Base-by-base conservation (phyloP, 768 basidiomycete species). In the Phlegmacium glaucopus region DNA sequence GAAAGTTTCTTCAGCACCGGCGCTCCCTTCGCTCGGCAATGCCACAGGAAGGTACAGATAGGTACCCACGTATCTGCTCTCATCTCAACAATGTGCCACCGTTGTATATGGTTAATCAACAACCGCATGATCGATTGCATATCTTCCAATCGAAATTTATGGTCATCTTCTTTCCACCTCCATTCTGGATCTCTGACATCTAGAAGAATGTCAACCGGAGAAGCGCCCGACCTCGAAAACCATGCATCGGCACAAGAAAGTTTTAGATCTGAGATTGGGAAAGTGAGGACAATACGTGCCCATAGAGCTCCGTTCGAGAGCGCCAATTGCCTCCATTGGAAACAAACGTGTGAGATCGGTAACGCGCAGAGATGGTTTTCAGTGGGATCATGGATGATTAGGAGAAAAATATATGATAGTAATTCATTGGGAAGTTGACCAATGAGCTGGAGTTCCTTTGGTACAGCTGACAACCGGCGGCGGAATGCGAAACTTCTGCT, bases 51-150 rank as follows among this genome's bases (percentile, higher is more conserved):
- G 8, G 71, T 65, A 54, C 72, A 76, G 10, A 82, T 74, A 9
- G 82, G 81, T 2, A 69, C 66, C 80, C 82, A 84, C 4, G 78
- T 83, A 51, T 83, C 82, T 1, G 78, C 72, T 40, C 78, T 61
- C n/a, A 83, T 65, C 40, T 76, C 73, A 39, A 83, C 42, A 10
- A 49, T 63, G 36, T 65, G 63, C 78, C 80, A 83, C 41, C 78
- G 72, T 16, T 54, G 39, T 7, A 68, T 69, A 25, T 77, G 74
- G 10, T 72, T 69, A 7, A 76, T 55, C 9, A 83, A 61, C 26
- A 76, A 61, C 12, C 63, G 67, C 48, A 82, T 64, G 29, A 79
- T 58, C 11, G 61, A 52, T 39, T 75, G 67, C 75, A 82, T 76
- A 18, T 72, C 69, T 39, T 68, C 57, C 61, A 65, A 63, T 12